Percentiles rank a stretch among this genome's conserved stretches.
Conservation (phyloP, 768 basidiomycete species). For the Tubosaeta sp. region DNA sequence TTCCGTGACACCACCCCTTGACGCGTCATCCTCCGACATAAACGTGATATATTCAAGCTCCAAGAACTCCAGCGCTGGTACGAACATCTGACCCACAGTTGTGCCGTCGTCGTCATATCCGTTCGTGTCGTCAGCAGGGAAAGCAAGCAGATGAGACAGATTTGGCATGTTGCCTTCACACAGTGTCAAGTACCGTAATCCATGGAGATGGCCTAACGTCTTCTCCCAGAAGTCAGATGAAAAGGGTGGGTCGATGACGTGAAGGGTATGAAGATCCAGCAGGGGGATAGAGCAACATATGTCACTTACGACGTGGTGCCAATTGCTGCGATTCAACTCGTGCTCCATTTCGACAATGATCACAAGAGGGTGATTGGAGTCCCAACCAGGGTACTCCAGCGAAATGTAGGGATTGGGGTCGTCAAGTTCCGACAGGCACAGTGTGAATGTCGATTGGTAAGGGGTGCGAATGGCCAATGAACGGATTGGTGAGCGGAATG, state of each 20-base stretch:
- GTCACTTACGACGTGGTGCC: neutral
- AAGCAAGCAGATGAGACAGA: neutral
- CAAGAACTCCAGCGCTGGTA: neutral
- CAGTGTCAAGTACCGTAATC: neutral
- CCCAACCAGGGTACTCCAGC: neutral
- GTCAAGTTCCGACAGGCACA: neutral
- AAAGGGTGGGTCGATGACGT: neutral
- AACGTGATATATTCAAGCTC: neutral
- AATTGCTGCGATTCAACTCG: too few relatives aligned
- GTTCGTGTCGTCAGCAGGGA: neutral
- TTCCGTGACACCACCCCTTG: neutral
- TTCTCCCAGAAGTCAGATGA: constrained; percentile 3
- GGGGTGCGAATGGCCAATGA: neutral
- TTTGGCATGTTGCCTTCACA: neutral
- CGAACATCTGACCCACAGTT: neutral
- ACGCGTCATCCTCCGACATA: neutral
- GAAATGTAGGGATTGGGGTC: neutral
- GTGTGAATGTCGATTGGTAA: neutral
- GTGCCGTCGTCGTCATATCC: neutral
- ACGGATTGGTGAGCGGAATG: neutral
- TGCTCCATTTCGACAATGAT: neutral
- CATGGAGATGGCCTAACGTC: neutral
- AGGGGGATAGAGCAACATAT: neutral
- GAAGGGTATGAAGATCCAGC: neutral
- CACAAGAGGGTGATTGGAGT: constrained; percentile 1